Evolutionary conservation across 257 asterid species (phyloP).

Genomic region (Cruciata laevipes): DNA sequence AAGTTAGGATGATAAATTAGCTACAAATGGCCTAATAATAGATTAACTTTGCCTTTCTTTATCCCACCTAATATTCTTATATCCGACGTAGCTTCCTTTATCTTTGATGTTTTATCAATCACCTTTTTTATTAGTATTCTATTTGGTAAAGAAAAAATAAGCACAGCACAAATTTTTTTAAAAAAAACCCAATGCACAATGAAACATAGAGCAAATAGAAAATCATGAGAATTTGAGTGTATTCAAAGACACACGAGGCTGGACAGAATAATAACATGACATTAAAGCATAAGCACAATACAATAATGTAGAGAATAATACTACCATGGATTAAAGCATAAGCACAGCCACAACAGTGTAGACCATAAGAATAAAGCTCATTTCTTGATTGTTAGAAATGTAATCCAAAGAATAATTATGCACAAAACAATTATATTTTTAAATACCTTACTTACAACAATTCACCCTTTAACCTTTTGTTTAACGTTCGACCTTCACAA

Average conservation of each 20-base stretch:
- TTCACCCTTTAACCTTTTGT: too few relatives aligned
- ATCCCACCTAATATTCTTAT: constrained; percentile 13
- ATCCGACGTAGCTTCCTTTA: constrained; percentile 1
- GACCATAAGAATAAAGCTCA: too few relatives aligned
- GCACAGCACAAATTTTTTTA: background rate
- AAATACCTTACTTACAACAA: too few relatives aligned
- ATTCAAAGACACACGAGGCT: background rate
- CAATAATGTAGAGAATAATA: background rate
- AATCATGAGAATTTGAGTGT: constrained; percentile 8
- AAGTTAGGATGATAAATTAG: too few relatives aligned
- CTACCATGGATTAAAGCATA: too few relatives aligned
- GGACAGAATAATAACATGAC: background rate
- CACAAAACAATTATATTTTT: too few relatives aligned
- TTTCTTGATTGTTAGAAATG: too few relatives aligned
- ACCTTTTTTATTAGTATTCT: background rate
- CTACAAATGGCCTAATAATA: background rate
- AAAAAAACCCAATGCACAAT: too few relatives aligned
- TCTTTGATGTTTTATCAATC: background rate
- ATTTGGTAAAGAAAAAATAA: background rate
- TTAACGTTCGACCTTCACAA: background rate
- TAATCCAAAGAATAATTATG: background rate
- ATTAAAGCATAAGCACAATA: background rate
- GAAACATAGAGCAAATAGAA: background rate
- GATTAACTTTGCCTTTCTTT: background rate
- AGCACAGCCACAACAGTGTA: background rate